A percentile compares a stretch with the other conserved stretches of the same genome.
Conservation (phyloP, 805 yeast genomes). For the Myxozyma melibiosi region DNA sequence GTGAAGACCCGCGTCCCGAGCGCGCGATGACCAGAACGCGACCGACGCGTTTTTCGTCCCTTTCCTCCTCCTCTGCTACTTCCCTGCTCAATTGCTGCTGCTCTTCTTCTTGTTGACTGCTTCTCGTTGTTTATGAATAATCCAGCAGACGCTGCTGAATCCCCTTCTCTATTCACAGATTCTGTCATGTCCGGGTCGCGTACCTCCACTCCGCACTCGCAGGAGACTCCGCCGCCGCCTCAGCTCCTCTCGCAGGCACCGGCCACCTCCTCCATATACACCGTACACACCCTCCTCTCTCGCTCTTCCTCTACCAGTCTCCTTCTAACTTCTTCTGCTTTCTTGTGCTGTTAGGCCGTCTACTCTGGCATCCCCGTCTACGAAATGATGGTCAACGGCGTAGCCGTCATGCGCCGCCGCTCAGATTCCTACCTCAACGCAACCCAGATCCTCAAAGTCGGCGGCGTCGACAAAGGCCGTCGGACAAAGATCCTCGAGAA, state of each 20-base stretch:
- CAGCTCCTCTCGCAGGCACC: conserved; percentile 8
- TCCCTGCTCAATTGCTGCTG: too few species aligned
- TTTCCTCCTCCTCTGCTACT: too few species aligned
- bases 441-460: conserved; percentile 69
- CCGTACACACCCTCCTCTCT: conserved; percentile 16
- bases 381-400: conserved; percentile 63
- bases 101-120: too few species aligned
- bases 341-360: conserved; percentile 47
- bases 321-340: background rate
- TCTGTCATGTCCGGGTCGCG: conserved; percentile 18
- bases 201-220: conserved; percentile 28
- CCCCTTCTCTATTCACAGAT: background rate
- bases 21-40: too few species aligned
- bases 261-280: conserved; percentile 19
- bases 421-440: conserved; percentile 70
- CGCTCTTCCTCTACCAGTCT: too few species aligned
- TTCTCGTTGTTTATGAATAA: too few species aligned
- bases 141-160: too few species aligned
- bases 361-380: conserved; percentile 63
- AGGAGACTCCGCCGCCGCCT: conserved; percentile 32
- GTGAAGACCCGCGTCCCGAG: background rate
- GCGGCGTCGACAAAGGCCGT: conserved; percentile 65
- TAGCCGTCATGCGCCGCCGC: conserved; percentile 67
- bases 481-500: conserved; percentile 65
- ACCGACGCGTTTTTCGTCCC: background rate